Evolutionary conservation across 148 eudicot genomes (phyloP), one percentile per base, ranked within the genome.

Genomic region (Talinum fruticosum): DNA sequence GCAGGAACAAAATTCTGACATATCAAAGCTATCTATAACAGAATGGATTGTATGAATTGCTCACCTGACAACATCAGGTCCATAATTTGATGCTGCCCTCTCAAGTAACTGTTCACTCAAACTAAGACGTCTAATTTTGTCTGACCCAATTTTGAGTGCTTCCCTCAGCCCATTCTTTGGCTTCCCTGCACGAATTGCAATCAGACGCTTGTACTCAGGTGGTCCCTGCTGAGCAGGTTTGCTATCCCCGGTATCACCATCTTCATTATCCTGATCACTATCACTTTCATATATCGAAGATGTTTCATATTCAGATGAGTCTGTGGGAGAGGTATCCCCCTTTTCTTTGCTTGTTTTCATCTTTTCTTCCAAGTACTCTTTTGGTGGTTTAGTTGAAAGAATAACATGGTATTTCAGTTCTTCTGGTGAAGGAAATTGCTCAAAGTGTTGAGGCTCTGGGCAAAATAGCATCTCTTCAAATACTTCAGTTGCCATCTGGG

Each of bases 31-130:
- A 75, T 37, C 77, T 49, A 37, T 14, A 64, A 35, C 57, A 37
- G 41, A 64, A n/a, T 24, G 53, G 41, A 64, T 16, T 59, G 65
- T 78, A 12, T 29, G 23, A 29, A 23, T 13, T 69, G 10, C 44
- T 37, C 47, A 88, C 90, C 90, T 84, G 61, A 88, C 66, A 73
- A 88, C 76, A 69, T 88, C 90, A 16, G 72, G 66, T 74, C 81
- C 88, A 81, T 84, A 83, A 64, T 72, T 73, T 5, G 53, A 3
- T n/a, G 75, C 86, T 47, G 84, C 82, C 35, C 78, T 87, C 84
- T 85, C 87, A 30, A 87, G 85, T 74, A 79, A 74, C 45, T 85
- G 83, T 80, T 87, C 90, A 61, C 83, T 83, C 66, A 87, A 75
- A 83, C 90, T 87, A 36, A 87, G 75, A 26, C 66, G 66, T 62